phyloP scores from a whole-genome alignment of 2,329 filamentous ascomycete species.

The Trichoderma breve region DNA sequence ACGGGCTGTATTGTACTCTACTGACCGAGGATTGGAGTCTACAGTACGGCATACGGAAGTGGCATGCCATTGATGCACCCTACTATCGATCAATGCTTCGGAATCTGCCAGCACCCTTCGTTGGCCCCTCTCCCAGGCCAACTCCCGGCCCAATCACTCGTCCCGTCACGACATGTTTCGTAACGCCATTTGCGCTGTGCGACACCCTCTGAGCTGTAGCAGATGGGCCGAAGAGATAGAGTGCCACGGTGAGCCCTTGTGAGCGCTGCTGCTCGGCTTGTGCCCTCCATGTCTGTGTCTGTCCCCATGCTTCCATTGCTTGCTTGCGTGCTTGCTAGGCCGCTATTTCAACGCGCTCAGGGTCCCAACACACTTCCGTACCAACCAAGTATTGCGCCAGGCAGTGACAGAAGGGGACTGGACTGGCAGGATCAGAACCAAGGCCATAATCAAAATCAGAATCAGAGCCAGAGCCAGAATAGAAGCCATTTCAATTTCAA shows the following conservation, averaged over 20 bases:
- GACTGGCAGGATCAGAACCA: background rate
- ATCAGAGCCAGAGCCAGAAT: background rate
- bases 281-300: background rate
- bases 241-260: constrained; percentile 9
- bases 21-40: background rate
- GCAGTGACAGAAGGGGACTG: background rate
- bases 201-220: background rate
- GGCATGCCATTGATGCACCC: background rate
- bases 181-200: constrained; percentile 1
- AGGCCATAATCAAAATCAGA: background rate
- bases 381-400: background rate
- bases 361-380: background rate
- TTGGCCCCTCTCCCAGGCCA: background rate
- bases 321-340: background rate
- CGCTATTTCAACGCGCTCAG: background rate
- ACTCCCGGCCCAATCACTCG: background rate
- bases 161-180: background rate
- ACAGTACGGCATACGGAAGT: background rate
- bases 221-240: background rate
- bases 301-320: background rate
- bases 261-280: background rate
- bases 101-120: constrained; percentile 8
- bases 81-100: background rate
- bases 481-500: background rate
- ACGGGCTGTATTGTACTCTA: background rate